Evolutionary conservation across 768 basidiomycete genomes (phyloP), one percentile per base, ranked within the genome.

Genomic region (Floccularia luteovirens): DNA sequence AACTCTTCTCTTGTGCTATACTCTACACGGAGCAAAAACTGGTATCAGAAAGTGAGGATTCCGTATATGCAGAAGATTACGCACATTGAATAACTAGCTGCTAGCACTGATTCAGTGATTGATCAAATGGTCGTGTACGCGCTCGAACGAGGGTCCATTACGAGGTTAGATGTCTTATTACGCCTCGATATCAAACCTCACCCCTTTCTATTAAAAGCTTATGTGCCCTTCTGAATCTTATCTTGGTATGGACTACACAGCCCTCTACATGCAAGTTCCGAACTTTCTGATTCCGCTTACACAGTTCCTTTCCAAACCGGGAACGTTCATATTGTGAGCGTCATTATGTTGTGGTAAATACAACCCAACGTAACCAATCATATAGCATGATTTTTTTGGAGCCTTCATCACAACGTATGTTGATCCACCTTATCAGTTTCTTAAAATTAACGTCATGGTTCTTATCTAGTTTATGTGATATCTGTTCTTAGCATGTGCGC

Each of bases 41-140:
- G 8, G 27, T 28, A 8, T 28, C 8, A 28, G 27, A 28, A 14
- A 14, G 14, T 30, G 27, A 30, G 27, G 3, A 41, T n/a, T n/a
- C n/a, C n/a, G n/a, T n/a, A n/a, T n/a, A n/a, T n/a, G n/a, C n/a
- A n/a, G n/a, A n/a, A n/a, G n/a, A n/a, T n/a, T n/a, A n/a, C n/a
- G n/a, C n/a, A n/a, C n/a, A n/a, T n/a, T n/a, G n/a, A n/a, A n/a
- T n/a, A n/a, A n/a, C n/a, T n/a, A n/a, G n/a, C n/a, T n/a, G n/a
- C 24, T 30, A 40, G 38, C 28, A 47, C 46, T 1, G 42, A 47
- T 6, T 36, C 43, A 8, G 32, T 31, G 16, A 37, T 47, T 3
- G 44, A 47, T 24, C 31, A 39, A 14, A 13, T 47, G n/a, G 38
- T 46, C 8, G 13, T 39, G 3, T 46, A 43, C 33, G 36, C 45